Evolutionary conservation across 164 flowering plant genomes (phyloP).

Genomic region (Magnolia kwangsiensis): DNA sequence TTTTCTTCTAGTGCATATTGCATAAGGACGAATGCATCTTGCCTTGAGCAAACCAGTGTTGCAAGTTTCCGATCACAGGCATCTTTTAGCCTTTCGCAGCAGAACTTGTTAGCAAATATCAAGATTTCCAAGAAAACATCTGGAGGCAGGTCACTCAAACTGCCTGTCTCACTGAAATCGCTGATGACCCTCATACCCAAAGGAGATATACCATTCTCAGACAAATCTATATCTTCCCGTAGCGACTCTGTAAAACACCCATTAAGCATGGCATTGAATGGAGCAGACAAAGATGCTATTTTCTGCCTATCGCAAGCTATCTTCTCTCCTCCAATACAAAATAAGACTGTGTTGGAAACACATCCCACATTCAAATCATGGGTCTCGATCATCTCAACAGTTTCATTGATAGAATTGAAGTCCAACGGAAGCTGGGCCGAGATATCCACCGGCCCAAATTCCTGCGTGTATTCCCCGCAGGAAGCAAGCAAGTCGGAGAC

Average conservation of each 20-base stretch:
- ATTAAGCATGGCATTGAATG: constrained; percentile 91
- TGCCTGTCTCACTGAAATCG: constrained; percentile 62
- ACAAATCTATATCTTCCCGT: constrained; percentile 69
- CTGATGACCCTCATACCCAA: constrained; percentile 60
- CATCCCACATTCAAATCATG: not conserved
- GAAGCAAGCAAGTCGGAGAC: constrained; percentile 73
- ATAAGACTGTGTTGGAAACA: constrained; percentile 36
- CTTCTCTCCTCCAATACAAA: constrained; percentile 61
- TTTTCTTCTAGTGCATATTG: constrained; percentile 79
- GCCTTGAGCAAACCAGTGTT: constrained; percentile 59
- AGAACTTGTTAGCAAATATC: constrained; percentile 79
- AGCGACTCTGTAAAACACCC: constrained; percentile 82
- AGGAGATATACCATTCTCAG: constrained; percentile 71
- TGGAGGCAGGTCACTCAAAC: constrained; percentile 49
- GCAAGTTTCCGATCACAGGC: constrained; percentile 90
- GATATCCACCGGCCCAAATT: constrained; percentile 65
- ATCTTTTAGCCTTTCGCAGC: constrained; percentile 88
- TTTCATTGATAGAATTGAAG: constrained; percentile 7
- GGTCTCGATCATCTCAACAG: constrained; percentile 17
- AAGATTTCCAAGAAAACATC: constrained; percentile 71
- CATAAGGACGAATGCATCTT: constrained; percentile 77
- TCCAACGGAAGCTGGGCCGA: constrained; percentile 29
- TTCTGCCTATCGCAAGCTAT: constrained; percentile 72
- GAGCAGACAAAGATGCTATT: constrained; percentile 70
- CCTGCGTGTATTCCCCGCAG: constrained; percentile 65